Percentiles rank a stretch among this genome's conserved stretches.
Conservation (phyloP, 139 green algal species). For the Picochlorum costavermella region DNA sequence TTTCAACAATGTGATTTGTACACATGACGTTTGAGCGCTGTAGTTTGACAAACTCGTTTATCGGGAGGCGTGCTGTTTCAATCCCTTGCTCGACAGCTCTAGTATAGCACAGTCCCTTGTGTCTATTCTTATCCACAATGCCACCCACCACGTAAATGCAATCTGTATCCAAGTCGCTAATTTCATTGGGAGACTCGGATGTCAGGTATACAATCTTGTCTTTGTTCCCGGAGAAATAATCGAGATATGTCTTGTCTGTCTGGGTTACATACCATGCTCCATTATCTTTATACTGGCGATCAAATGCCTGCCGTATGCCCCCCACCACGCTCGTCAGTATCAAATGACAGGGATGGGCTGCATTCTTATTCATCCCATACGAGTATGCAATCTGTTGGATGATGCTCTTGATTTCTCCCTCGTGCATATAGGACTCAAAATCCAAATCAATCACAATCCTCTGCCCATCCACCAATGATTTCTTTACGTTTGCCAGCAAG, state of each 20-base stretch:
- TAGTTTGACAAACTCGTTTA: conserved; percentile 54
- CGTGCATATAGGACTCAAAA: conserved; percentile 58
- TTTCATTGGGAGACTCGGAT: conserved; percentile 58
- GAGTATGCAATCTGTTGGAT: conserved; percentile 57
- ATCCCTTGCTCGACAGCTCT: conserved; percentile 53
- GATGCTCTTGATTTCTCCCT: conserved; percentile 47
- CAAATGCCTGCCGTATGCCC: conserved; percentile 15
- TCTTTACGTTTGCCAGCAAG: background rate
- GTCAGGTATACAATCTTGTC: conserved; percentile 74
- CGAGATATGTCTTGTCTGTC: conserved; percentile 28
- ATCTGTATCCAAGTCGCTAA: conserved; percentile 49
- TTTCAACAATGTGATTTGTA: conserved; percentile 74
- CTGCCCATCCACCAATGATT: conserved; percentile 26
- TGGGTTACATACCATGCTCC: conserved; percentile 47
- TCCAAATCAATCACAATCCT: conserved; percentile 64
- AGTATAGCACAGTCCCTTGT: conserved; percentile 51
- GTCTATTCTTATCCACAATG: conserved; percentile 77
- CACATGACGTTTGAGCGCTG: conserved; percentile 55
- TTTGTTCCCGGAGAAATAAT: conserved; percentile 31
- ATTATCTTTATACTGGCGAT: conserved; percentile 23
- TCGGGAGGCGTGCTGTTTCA: conserved; percentile 64
- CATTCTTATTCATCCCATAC: conserved; percentile 47
- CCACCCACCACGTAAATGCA: conserved; percentile 79
- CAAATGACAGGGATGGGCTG: conserved; percentile 36
- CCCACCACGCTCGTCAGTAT: conserved; percentile 43